phyloP scores from a whole-genome alignment of 176 grass and related monocot genomes.

The Leersia perrieri region DNA sequence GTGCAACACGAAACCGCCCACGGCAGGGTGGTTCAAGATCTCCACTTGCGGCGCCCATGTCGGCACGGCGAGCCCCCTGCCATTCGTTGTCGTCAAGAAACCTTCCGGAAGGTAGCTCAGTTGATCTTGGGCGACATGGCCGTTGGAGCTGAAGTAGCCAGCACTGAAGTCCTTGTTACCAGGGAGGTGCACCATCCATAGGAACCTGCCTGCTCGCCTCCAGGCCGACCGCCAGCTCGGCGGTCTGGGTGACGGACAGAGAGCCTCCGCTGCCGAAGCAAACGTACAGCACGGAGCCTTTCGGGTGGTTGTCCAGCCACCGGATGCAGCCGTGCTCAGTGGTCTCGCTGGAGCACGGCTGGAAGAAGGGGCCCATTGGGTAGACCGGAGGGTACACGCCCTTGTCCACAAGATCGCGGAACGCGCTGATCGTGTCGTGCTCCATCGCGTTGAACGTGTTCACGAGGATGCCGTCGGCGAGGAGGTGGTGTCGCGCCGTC shows the following conservation, averaged over 20 bases:
- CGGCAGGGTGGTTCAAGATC: too few relatives aligned
- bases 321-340: slow-evolving; percentile 31
- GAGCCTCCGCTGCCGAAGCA: slow-evolving; percentile 53
- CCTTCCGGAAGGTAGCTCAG: too few relatives aligned
- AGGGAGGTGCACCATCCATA: too few relatives aligned
- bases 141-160: too few relatives aligned
- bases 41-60: too few relatives aligned
- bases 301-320: slow-evolving; percentile 58
- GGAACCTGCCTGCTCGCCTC: too few relatives aligned
- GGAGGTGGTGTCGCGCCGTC: slow-evolving; percentile 10
- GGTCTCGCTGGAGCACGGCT: not conserved
- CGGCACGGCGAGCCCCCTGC: not conserved
- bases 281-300: slow-evolving; percentile 40
- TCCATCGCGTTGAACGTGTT: slow-evolving; percentile 35
- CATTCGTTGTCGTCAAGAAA: too few relatives aligned
- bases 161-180: too few relatives aligned
- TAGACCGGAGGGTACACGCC: slow-evolving; percentile 24
- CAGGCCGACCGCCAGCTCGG: not conserved
- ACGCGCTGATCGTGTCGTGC: not conserved
- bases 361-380: slow-evolving; percentile 37
- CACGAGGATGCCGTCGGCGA: slow-evolving; percentile 34
- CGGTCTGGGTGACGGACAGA: slow-evolving; percentile 31
- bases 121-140: too few relatives aligned
- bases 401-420: slow-evolving; percentile 21
- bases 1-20: too few relatives aligned